Evolutionary conservation across 257 asterid genomes (phyloP).

Genomic region (Salvia miltiorrhiza): DNA sequence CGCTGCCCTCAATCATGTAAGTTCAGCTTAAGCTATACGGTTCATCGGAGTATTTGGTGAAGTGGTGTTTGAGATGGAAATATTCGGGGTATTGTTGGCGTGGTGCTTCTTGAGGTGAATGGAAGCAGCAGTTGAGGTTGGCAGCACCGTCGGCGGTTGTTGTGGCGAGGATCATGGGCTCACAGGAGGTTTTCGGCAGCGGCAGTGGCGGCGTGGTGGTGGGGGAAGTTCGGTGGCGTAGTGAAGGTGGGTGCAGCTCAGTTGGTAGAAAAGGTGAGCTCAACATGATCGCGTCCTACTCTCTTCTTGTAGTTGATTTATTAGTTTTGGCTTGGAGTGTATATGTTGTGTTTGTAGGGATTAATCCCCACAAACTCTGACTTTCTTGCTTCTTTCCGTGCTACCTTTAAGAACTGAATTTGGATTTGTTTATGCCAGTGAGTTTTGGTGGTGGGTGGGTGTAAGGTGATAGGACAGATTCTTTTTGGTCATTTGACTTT

Average conservation of each 20-base stretch:
- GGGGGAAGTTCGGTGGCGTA: constrained; percentile 43
- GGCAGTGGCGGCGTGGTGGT: constrained; percentile 34
- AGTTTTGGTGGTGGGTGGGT: not conserved
- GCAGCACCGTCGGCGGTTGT: constrained; percentile 31
- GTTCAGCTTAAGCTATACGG: constrained; percentile 25
- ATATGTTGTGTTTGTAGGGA: not conserved
- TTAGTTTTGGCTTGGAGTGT: not conserved
- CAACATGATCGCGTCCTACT: constrained; percentile 6
- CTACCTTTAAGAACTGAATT: constrained; percentile 2
- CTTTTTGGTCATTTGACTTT: not conserved
- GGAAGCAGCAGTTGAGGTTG: constrained; percentile 38
- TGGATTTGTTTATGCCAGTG: constrained; percentile 8
- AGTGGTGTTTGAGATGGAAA: constrained; percentile 20
- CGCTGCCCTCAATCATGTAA: constrained; percentile 18
- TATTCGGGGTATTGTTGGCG: constrained; percentile 30
- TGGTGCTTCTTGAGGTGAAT: constrained; percentile 34
- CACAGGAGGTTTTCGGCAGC: constrained; percentile 51
- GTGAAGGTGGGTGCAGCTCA: constrained; percentile 36
- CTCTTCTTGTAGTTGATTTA: not conserved
- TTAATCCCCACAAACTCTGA: not conserved
- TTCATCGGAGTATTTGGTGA: constrained; percentile 20
- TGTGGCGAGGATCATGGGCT: constrained; percentile 56
- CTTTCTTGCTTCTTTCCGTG: not conserved
- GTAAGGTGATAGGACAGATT: not conserved
- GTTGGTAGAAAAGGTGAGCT: constrained; percentile 39